phyloP scores from a whole-genome alignment of 495 filamentous ascomycete species.

The Penicillium cinerascens region DNA sequence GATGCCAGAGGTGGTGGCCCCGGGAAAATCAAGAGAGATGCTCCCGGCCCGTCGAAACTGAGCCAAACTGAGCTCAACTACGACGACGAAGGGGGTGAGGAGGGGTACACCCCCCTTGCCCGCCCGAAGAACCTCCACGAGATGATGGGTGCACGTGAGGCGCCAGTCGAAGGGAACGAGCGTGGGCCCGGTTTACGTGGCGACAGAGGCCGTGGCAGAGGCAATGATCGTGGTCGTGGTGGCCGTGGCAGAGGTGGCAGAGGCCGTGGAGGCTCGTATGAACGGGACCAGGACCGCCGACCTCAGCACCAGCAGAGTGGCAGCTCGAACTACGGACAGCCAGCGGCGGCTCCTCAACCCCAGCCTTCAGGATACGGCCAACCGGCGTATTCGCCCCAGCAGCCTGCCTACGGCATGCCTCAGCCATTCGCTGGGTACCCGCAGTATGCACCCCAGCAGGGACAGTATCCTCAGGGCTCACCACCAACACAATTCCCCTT shows the following conservation, averaged over 20 bases:
- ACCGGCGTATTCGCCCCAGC: conserved; percentile 24
- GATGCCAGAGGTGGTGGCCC: conserved; percentile 33
- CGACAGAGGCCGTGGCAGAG: conserved; percentile 40
- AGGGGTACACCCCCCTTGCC: conserved; percentile 63
- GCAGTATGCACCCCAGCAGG: conserved; percentile 34
- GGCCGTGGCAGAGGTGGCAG: conserved; percentile 45
- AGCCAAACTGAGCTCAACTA: conserved; percentile 53
- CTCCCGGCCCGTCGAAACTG: conserved; percentile 37
- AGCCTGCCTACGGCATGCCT: conserved; percentile 24
- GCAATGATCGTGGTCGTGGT: conserved; percentile 45
- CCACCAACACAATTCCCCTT: conserved; percentile 34
- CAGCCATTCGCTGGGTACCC: conserved; percentile 32
- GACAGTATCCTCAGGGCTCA: conserved; percentile 30
- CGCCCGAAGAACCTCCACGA: conserved; percentile 59
- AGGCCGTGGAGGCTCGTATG: conserved; percentile 44
- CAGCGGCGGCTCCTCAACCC: conserved; percentile 14
- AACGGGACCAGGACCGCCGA: conserved; percentile 40
- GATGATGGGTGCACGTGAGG: conserved; percentile 44
- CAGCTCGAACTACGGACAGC: conserved; percentile 10
- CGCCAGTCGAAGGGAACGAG: conserved; percentile 46
- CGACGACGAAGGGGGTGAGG: conserved; percentile 47
- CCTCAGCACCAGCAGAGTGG: conserved; percentile 32
- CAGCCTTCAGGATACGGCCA: conserved; percentile 26
- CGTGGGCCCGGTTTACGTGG: conserved; percentile 34
- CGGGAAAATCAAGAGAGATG: conserved; percentile 31